phyloP scores from a whole-genome alignment of 352 stramenopile genomes.

The Pythium plurisporium region DNA sequence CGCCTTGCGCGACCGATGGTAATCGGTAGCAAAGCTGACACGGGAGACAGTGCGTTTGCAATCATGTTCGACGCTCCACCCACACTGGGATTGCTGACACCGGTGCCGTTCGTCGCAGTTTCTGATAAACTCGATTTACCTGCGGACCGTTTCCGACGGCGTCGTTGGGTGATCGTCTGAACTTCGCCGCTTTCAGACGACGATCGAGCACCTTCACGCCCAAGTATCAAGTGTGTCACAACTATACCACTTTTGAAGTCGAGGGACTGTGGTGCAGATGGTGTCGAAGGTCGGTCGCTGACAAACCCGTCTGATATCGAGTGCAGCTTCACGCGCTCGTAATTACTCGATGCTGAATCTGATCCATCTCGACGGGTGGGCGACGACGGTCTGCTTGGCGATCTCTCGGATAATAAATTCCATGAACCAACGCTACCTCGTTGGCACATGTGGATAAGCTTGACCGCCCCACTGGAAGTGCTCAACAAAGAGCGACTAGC shows the following conservation, averaged over 20 bases:
- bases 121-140: not conserved
- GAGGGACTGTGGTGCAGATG: not conserved
- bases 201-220: constrained; percentile 22
- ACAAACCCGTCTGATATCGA: constrained; percentile 27
- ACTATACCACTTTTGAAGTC: not conserved
- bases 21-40: constrained; percentile 18
- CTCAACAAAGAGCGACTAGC: constrained; percentile 5
- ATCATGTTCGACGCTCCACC: constrained; percentile 7
- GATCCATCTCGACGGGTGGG: constrained; percentile 11
- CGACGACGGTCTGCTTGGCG: constrained; percentile 11
- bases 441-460: constrained; percentile 54
- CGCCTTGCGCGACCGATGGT: not conserved
- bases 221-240: constrained; percentile 23
- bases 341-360: constrained; percentile 9
- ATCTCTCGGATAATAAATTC: constrained; percentile 29
- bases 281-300: not conserved
- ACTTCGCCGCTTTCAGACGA: constrained; percentile 9
- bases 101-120: not conserved
- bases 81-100: not conserved
- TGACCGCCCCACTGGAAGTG: constrained; percentile 11
- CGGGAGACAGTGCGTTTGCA: constrained; percentile 16
- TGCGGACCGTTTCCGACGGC: not conserved
- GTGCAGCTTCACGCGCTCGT: constrained; percentile 29
- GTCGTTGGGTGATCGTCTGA: not conserved
- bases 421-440: constrained; percentile 51